Evolutionary conservation across 192 early-diverging fungal genomes (phyloP), one percentile per base, ranked within the genome.

Genomic region (Chytriomyces sp.): DNA sequence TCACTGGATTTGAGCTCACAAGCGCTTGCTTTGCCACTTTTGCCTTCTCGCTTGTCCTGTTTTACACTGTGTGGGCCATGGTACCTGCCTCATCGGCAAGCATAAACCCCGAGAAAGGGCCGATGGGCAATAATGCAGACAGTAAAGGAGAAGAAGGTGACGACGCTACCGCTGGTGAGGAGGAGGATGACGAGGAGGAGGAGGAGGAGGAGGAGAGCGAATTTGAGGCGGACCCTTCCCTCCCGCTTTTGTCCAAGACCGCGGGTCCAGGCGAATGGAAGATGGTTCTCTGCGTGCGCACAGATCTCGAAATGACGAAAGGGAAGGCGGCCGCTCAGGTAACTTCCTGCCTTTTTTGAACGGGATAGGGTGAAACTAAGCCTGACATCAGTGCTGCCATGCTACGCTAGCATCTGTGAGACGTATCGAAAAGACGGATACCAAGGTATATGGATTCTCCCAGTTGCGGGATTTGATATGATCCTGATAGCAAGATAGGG

Each of bases 271-370:
- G 58, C 19, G 54, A 73, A n/a, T 76, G 72, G 60, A 81, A 82
- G 64, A 79, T 81, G 89, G 91, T 93, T 19, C 86, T 96, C 10
- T 78, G 95, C 3, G 84, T 98, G 6, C 88, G 95, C 28, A 92
- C 88, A 1, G 96, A 98, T 75, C 80, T 98, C 31, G 91, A 88
- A 36, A 98, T 98, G 96, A 86, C 84, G 25, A 96, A 96, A 75
- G 96, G 96, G 33, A 98, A 98, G 74, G 87, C 92, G 22, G 94
- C 94, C 0, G 94, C 96, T 12, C 95, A 97, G 79, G 81, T 83
- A 40, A 17, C 53, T 26, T 70, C 28, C 49, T 17, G 36, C 32
- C 37, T 7, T 34, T n/a, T 52, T 78, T 28, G 52, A 53, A n/a
- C n/a, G n/a, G n/a, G n/a, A n/a, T n/a, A n/a, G n/a, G n/a, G n/a